Evolutionary conservation across 2,329 filamentous ascomycete species (phyloP), one percentile per base, ranked within the genome.

Genomic region (Phyllosticta citrichinensis): DNA sequence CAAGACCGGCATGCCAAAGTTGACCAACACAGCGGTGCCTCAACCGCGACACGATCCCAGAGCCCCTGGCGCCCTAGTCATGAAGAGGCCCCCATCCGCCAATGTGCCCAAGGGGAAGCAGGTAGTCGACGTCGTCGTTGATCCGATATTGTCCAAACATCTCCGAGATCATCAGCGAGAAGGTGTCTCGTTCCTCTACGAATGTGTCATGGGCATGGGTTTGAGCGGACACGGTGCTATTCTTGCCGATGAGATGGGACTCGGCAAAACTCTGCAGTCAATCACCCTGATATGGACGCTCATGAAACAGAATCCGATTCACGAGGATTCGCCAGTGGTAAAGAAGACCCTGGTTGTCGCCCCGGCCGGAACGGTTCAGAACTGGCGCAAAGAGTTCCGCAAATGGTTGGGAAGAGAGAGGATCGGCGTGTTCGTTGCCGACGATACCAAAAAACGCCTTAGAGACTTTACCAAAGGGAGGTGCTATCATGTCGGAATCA

Each of bases 161-260:
- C 75, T 90, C 9, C 81, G 86, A 27, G 81, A 83, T 12, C 87
- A 90, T 69, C 87, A 90, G 68, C 79, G 83, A 14, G 83, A 87
- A 67, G 87, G 87, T 22, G 85, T 89, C 0, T 77, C 82, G 56
- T 89, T 90, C 66, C 71, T 90, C 52, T 90, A 90, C 67, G 87
- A 89, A 71, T 89, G 87, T 68, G 84, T 89, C 0, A 89, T 89
- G 87, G 87, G 87, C 5, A 81, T 89, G 79, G 80, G 85, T 52
- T 75, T 79, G 52, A 83, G 83, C 66, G 86, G 87, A 1, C 81
- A 87, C 71, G 87, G 87, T 24, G 87, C 86, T 3, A 85, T 90
- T 62, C 75, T 90, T 56, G 87, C 87, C 1, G 87, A 90, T 68
- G 87, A 89, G 66, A 90, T 90, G 87, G 87, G 87, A 0, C 72